phyloP scores from a whole-genome alignment of 2,329 filamentous ascomycete species.

The Pseudopyrenochaeta lycopersici region DNA sequence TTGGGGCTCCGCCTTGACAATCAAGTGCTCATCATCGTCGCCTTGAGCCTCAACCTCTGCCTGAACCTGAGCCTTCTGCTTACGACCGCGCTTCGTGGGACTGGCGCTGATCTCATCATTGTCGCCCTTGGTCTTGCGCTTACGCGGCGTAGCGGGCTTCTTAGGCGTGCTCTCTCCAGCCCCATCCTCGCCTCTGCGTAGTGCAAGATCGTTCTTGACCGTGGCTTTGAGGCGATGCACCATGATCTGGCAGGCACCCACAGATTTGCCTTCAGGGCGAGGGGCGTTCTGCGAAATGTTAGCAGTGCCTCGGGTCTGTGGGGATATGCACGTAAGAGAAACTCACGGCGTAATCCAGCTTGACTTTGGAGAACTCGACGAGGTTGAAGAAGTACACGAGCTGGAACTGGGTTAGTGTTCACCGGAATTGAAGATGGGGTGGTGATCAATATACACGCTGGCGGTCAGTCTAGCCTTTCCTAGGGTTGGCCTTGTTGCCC shows the following conservation, averaged over 20 bases:
- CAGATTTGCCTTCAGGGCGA: conserved; percentile 21
- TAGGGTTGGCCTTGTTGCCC: not conserved
- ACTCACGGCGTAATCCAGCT: conserved; percentile 25
- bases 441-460: conserved; percentile 18
- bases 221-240: conserved; percentile 24
- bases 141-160: conserved; percentile 16
- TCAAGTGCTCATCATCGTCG: conserved; percentile 1
- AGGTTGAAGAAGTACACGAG: conserved; percentile 21
- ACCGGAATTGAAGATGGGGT: not conserved
- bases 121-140: conserved; percentile 26
- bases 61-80: conserved; percentile 6
- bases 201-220: conserved; percentile 24
- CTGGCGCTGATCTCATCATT: conserved; percentile 1
- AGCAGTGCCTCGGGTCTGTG: not conserved
- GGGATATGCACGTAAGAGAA: not conserved
- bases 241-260: conserved; percentile 30
- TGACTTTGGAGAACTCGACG: conserved; percentile 20
- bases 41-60: not conserved
- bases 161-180: conserved; percentile 8
- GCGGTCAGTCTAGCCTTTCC: conserved; percentile 23
- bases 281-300: conserved; percentile 23
- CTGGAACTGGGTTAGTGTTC: conserved; percentile 7
- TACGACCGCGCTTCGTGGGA: conserved; percentile 7
- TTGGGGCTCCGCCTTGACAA: not conserved
- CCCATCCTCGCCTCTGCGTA: conserved; percentile 15